Base-by-base conservation (phyloP, 2,329 filamentous ascomycete genomes). In the Fusarium hostae region DNA sequence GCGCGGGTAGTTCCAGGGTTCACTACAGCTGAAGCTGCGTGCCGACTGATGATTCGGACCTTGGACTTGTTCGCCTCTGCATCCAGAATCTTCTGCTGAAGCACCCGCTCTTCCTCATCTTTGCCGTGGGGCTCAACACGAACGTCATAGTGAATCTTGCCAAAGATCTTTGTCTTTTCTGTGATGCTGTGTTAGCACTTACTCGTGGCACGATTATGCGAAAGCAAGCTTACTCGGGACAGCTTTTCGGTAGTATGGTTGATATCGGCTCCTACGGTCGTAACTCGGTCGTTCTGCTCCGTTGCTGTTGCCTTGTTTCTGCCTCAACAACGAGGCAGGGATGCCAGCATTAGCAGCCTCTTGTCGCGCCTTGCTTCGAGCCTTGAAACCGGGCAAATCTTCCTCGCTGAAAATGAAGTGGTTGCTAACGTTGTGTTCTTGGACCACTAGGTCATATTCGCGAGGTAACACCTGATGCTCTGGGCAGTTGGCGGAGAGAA, bases 371-470 rank as follows among this genome's bases (percentile, higher is more conserved):
- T 86, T 87, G 77, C 87, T 88, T 79, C 79, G 79, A 20, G 79
- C 80, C 73, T 82, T 82, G 76, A 80, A 83, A 20, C 80, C 77
- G 1, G 94, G 93, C 26, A 97, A 87, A 77, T 98, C 94, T 80
- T 97, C 94, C 82, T 99, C 96, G 43, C 92, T 94, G 79, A 99
- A 99, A 62, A 98, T 86, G 79, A 92, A 97, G 24, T 94, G 96
- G 81, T 97, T 98, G 77, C 89, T 89, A 37, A 95, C 89, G n/a
- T 88, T 80, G 59, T 81, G 77, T 54, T 86, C 85, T 60, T 82
- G 90, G 50, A 94, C 86, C 50, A 94, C 90, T 63, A 98, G 84
- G 73, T 94, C 89, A 82, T 98, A 99, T 78, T 97, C 94, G 78
- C 94, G 94, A 15, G 95, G 94, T n/a, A 98, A 86, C 9, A 87